phyloP scores from a whole-genome alignment of 179 eudicot species.

The Spergularia azorica region DNA sequence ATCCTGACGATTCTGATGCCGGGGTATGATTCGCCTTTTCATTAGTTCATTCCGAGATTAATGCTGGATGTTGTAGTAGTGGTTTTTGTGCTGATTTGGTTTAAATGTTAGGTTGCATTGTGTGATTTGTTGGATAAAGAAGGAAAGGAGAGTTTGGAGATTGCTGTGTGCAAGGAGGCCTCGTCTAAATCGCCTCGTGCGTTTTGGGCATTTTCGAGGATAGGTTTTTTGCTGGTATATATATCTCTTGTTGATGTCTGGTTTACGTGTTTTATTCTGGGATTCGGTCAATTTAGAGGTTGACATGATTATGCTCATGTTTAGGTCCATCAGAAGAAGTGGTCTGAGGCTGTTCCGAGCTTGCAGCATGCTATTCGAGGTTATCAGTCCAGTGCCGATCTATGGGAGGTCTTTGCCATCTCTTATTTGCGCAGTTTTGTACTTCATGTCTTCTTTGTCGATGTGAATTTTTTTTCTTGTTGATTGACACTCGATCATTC shows the following conservation, averaged over 20 bases:
- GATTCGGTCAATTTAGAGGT: neutral
- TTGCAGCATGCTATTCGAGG: slow-evolving; percentile 96
- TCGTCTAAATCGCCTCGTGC: slow-evolving; percentile 86
- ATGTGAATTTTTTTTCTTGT: neutral
- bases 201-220: slow-evolving; percentile 86
- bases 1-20: slow-evolving; percentile 67
- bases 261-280: neutral
- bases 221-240: slow-evolving; percentile 86
- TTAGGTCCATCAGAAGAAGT: slow-evolving; percentile 75
- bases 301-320: slow-evolving; percentile 1
- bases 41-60: neutral
- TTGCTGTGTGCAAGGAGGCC: slow-evolving; percentile 83
- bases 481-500: slow-evolving; percentile 7
- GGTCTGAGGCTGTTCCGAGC: slow-evolving; percentile 89
- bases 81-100: slow-evolving; percentile 7
- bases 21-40: slow-evolving; percentile 49
- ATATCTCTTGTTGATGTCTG: slow-evolving; percentile 2
- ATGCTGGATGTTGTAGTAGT: neutral
- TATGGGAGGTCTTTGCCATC: slow-evolving; percentile 76
- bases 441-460: neutral
- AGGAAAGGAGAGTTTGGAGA: slow-evolving; percentile 81
- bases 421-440: slow-evolving; percentile 1
- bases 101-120: slow-evolving; percentile 57
- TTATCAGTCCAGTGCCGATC: slow-evolving; percentile 76
- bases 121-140: slow-evolving; percentile 79